Conservation (phyloP, 2,329 filamentous ascomycete species). For the Tolypocladium amazonense region DNA sequence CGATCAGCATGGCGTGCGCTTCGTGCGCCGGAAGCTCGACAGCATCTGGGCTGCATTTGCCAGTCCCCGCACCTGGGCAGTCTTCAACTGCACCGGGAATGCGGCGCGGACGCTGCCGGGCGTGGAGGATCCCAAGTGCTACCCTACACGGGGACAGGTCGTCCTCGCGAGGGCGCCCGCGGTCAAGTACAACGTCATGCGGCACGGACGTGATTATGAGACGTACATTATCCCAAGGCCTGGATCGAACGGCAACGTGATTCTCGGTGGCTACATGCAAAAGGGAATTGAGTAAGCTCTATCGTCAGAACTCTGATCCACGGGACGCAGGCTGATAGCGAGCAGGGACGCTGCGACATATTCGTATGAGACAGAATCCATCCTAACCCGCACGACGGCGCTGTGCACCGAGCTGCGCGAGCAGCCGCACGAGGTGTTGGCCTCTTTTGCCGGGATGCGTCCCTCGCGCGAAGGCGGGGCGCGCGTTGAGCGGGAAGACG, state of each 20-base stretch:
- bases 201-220: constrained; percentile 25
- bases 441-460: constrained; percentile 19
- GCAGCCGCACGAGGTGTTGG: constrained; percentile 17
- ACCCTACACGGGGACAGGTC: constrained; percentile 29
- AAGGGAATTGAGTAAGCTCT: constrained; percentile 17
- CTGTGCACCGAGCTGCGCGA: constrained; percentile 19
- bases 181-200: constrained; percentile 25
- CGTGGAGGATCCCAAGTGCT: constrained; percentile 26
- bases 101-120: constrained; percentile 21
- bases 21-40: constrained; percentile 16
- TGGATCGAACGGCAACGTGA: constrained; percentile 20
- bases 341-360: constrained; percentile 22
- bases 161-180: constrained; percentile 22
- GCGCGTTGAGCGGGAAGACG: constrained; percentile 30
- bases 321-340: neutral
- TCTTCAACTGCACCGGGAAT: constrained; percentile 25
- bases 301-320: rapidly evolving
- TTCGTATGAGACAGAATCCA: constrained; percentile 23
- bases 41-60: constrained; percentile 15
- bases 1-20: constrained; percentile 19
- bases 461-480: constrained; percentile 29
- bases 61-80: constrained; percentile 15
- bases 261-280: constrained; percentile 29
- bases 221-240: constrained; percentile 29
- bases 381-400: constrained; percentile 21